Evolutionary conservation across 768 basidiomycete species (phyloP), one percentile per base, ranked within the genome.

Genomic region (Lepiota venenata): DNA sequence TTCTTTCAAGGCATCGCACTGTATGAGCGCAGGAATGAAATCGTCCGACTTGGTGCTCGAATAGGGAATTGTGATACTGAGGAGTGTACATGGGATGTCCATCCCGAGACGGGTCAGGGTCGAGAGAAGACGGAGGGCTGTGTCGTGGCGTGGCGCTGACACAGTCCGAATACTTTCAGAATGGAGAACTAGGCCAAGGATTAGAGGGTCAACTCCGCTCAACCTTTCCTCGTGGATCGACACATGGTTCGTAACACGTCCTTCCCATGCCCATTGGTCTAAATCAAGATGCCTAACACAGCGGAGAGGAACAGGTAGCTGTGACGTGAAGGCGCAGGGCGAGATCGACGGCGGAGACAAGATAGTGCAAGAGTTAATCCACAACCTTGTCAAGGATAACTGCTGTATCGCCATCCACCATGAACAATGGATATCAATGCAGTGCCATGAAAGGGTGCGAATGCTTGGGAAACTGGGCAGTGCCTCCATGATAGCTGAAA

Each of bases 181-280:
- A 25, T 67, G 63, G 15, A 70, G 59, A 25, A 64, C 52, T 20
- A 66, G 63, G 12, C 61, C 60, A 10, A 73, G 60, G n/a, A 66
- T 44, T 14, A 57, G 10, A 14, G 58, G 54, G 52, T 63, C 66
- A 39, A 69, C 66, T 35, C 71, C 69, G n/a, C 52, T 49, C 2
- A 58, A 56, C 15, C 62, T 59, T 44, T 67, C 66, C 55, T 72
- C 71, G 52, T 71, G 68, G 12, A 70, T 63, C 9, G 69, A 71
- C 14, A 69, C 66, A 43, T 68, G 66, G 35, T 71, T 67, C 3
- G 71, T 69, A 44, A 62, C 50, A 16, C 61, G 59, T 7, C 69
- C 71, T 49, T 69, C 65, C 71, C 71, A 72, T 27, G 69, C 68
- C 69, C 69, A 72, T 25, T 72, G 69, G 51, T 72, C 71, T 18